Conservation (phyloP, 192 early-diverging fungal species). For the Coemansia asiatica region DNA sequence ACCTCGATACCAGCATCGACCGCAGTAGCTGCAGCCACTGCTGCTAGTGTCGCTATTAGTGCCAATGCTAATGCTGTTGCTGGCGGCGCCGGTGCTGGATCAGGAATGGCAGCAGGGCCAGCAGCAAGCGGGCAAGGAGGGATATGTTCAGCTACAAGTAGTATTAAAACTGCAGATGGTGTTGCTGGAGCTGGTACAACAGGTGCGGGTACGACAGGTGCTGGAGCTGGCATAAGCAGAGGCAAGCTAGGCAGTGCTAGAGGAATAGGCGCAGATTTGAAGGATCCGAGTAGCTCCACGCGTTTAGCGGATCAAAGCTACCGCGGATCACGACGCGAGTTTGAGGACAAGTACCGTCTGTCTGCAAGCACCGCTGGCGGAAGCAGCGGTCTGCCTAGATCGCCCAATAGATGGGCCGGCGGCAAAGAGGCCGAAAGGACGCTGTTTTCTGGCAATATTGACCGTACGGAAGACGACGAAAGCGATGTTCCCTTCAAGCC, state of each 20-base stretch:
- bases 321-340: neutral
- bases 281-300: neutral
- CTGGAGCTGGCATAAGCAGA: neutral
- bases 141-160: neutral
- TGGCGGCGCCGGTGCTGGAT: neutral
- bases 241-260: neutral
- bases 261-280: neutral
- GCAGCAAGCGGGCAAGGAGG: neutral
- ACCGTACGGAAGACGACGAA: conserved; percentile 10
- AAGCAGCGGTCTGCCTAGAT: neutral
- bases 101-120: neutral
- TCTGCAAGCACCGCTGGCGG: neutral
- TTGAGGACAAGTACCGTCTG: conserved; percentile 9
- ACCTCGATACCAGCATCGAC: neutral
- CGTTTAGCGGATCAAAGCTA: neutral
- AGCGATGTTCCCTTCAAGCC: conserved; percentile 18
- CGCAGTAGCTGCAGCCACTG: conserved; percentile 3
- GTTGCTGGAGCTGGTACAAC: neutral
- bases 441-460: neutral
- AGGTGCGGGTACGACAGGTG: too few species aligned
- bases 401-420: neutral
- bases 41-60: neutral
- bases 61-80: neutral
- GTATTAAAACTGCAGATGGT: neutral
- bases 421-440: neutral